phyloP scores from a whole-genome alignment of 345 rosid species.

The Eutrema yunnanense region DNA sequence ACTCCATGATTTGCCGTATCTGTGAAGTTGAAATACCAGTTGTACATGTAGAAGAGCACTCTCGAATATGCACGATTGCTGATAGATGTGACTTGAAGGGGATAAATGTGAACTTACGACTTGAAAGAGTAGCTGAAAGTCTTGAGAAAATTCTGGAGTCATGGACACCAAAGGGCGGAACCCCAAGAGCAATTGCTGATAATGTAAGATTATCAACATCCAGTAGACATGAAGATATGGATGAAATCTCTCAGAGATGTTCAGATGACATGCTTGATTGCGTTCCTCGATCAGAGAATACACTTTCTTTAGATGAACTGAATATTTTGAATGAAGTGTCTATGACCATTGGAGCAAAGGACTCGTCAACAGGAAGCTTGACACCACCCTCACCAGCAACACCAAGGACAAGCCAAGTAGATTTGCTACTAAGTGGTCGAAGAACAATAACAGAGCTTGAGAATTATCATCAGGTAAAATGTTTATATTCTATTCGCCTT shows the following conservation, averaged over 20 bases:
- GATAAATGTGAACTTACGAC: conserved; percentile 66
- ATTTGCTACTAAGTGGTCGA: conserved; percentile 62
- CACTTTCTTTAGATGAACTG: conserved; percentile 46
- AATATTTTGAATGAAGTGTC: conserved; percentile 40
- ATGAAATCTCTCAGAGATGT: conserved; percentile 43
- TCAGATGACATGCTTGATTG: conserved; percentile 58
- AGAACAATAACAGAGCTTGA: conserved; percentile 77
- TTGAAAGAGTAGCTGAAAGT: conserved; percentile 88
- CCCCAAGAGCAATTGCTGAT: conserved; percentile 48
- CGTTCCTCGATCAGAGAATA: conserved; percentile 48
- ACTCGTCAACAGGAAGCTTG: conserved; percentile 70
- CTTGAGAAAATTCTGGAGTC: conserved; percentile 75
- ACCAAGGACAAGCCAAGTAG: conserved; percentile 74
- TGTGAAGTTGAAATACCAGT: conserved; percentile 99
- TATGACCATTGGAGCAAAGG: conserved; percentile 42
- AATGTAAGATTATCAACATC: conserved; percentile 34
- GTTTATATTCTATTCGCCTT: neutral
- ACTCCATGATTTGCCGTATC: conserved; percentile 93
- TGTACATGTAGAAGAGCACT: conserved; percentile 96
- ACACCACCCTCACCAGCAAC: conserved; percentile 89
- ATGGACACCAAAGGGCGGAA: conserved; percentile 71
- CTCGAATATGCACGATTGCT: conserved; percentile 86
- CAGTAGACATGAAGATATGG: conserved; percentile 40
- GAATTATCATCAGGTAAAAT: conserved; percentile 69
- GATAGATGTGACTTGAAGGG: conserved; percentile 98